Conservation (phyloP, 306 rosid species). For the Lupinus albus region DNA sequence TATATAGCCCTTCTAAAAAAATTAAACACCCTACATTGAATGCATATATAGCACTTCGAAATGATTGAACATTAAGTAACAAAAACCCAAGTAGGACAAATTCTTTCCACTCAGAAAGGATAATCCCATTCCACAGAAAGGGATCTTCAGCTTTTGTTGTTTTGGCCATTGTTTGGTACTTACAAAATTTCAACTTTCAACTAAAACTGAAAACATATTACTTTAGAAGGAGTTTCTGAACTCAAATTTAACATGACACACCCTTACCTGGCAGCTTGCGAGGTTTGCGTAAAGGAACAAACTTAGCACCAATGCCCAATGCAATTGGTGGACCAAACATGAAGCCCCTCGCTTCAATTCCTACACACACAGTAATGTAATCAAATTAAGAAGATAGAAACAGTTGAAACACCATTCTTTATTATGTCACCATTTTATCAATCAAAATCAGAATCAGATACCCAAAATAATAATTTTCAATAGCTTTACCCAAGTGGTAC, state of each 20-base stretch:
- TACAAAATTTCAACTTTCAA: too few relatives aligned
- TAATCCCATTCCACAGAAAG: neutral
- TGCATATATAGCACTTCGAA: too few relatives aligned
- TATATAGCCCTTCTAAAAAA: too few relatives aligned
- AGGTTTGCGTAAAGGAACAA: constrained; percentile 96
- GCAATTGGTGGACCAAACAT: constrained; percentile 95
- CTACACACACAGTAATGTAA: constrained; percentile 45
- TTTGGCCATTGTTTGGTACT: neutral
- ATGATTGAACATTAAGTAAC: neutral
- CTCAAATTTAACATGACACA: neutral
- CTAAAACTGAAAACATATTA: neutral
- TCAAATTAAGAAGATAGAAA: neutral
- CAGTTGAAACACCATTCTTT: too few relatives aligned
- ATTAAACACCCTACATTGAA: too few relatives aligned
- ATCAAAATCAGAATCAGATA: too few relatives aligned
- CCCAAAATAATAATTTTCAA: too few relatives aligned
- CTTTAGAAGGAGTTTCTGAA: too few relatives aligned
- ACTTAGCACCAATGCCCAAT: constrained; percentile 92
- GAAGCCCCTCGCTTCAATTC: constrained; percentile 97
- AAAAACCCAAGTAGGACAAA: neutral
- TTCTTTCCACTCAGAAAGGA: neutral
- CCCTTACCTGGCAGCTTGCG: constrained; percentile 83
- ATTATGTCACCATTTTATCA: too few relatives aligned
- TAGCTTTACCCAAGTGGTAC: too few relatives aligned
- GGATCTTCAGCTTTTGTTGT: neutral